Base-by-base conservation (phyloP, 2,329 filamentous ascomycete species). In the Daldinia sp. region DNA sequence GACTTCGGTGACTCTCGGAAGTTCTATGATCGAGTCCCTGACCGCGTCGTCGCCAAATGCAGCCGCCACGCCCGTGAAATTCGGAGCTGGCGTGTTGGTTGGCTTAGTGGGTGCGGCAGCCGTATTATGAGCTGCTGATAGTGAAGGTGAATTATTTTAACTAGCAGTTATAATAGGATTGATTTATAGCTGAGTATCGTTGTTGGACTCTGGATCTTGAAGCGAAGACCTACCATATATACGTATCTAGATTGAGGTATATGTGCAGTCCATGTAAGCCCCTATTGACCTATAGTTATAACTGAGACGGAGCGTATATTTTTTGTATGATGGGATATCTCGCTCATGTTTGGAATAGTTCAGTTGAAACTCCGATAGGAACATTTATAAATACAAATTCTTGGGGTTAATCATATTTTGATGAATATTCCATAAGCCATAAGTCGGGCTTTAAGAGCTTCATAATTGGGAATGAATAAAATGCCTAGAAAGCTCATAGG, bases 81-180 rank as follows among this genome's bases (percentile, higher is more conserved):
- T 72, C 1, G 72, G 70, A 1, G 69, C 65, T 6, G 74, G 73
- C 5, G 37, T 75, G 18, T 7, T 75, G 57, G 74, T 68, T 48
- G 74, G 72, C 10, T 53, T 76, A 9, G 12, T 73, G 13, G 74
- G 74, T 46, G 56, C 67, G 28, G 57, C 70, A 51, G 74, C 59
- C 48, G 62, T 66, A 3, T 42, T 75, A 59, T 76, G 65, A 71
- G 41, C 41, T 23, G 30, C 41, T 2, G 35, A 26, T 39, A 41
- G 51, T 23, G 4, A 15, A 37, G 13, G 5, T 15, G 9, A 9
- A 53, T 53, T 18, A 6, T 18, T 6, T 3, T 7, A 7, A 15
- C 2, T 7, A 7, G 28, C 2, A 53, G 50, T 1, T 15, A 37
- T 4, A 4, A 37, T 37, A 1, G 9, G 35, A 3, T 33, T 33